Conservation (phyloP, 371 early-diverging fungal genomes). For the Dichotomocladium elegans region DNA sequence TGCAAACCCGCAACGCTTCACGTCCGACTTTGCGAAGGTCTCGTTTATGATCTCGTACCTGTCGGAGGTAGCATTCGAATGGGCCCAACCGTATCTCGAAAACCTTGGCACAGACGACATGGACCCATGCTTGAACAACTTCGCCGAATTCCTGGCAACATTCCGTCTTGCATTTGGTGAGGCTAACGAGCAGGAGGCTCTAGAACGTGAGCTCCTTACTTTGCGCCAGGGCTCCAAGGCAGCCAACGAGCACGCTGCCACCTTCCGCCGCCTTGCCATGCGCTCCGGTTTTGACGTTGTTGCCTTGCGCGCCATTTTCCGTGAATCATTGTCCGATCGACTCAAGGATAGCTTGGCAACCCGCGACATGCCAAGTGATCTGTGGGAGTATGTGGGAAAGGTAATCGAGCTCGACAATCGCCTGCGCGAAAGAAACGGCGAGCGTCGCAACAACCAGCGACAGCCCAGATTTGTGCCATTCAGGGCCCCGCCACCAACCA, state of each 20-base stretch:
- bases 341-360: constrained; percentile 5
- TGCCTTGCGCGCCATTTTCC: constrained; percentile 5
- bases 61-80: neutral
- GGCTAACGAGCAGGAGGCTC: neutral
- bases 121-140: neutral
- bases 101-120: neutral
- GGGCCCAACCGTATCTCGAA: constrained; percentile 1
- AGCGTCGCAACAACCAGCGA: neutral
- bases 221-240: neutral
- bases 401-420: constrained; percentile 9
- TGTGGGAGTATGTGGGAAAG: constrained; percentile 2
- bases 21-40: too few relatives aligned
- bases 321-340: neutral
- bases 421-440: constrained; percentile 1
- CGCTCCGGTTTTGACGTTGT: constrained; percentile 1
- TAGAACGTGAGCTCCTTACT: neutral
- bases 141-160: neutral
- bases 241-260: constrained; percentile 1
- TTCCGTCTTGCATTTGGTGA: constrained; percentile 3
- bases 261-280: constrained; percentile 4
- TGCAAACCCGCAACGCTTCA: too few relatives aligned
- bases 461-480: neutral
- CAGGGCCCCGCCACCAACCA: neutral
- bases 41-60: neutral
- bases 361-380: constrained; percentile 5